phyloP scores from a whole-genome alignment of 495 filamentous ascomycete species.

The Endocarpon pusillum region DNA sequence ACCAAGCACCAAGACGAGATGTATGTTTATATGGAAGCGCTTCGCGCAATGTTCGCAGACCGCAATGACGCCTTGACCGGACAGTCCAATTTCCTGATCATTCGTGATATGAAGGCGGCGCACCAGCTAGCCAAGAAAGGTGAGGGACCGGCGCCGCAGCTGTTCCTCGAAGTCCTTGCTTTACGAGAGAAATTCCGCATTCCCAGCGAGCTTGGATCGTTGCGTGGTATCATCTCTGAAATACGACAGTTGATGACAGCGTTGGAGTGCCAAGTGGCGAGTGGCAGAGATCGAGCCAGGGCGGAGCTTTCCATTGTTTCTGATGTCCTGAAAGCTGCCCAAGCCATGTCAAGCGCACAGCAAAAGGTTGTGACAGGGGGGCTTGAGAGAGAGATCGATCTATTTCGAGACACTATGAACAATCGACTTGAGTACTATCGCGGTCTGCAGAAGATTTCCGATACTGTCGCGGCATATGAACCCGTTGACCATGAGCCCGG shows the following conservation, averaged over 20 bases:
- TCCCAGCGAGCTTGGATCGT: slow-evolving; percentile 35
- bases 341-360: slow-evolving; percentile 45
- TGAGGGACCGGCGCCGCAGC: slow-evolving; percentile 54
- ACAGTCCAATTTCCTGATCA: slow-evolving; percentile 56
- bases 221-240: slow-evolving; percentile 51
- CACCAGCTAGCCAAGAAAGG: slow-evolving; percentile 38
- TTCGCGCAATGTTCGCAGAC: slow-evolving; percentile 61
- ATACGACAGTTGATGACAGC: slow-evolving; percentile 44
- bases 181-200: slow-evolving; percentile 41
- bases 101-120: slow-evolving; percentile 51
- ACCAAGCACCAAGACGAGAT: slow-evolving; percentile 74
- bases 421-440: slow-evolving; percentile 71
- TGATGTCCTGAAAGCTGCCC: slow-evolving; percentile 35
- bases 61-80: slow-evolving; percentile 59
- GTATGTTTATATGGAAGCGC: slow-evolving; percentile 63
- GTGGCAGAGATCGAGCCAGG: slow-evolving; percentile 42
- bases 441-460: slow-evolving; percentile 75
- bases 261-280: slow-evolving; percentile 42
- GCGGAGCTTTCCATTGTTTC: slow-evolving; percentile 47
- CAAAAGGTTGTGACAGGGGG: slow-evolving; percentile 34
- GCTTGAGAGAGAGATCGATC: slow-evolving; percentile 56
- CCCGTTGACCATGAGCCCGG: slow-evolving; percentile 25
- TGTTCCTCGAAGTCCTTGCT: slow-evolving; percentile 43
- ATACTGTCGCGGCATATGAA: slow-evolving; percentile 61
- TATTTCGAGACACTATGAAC: slow-evolving; percentile 65